phyloP scores from a whole-genome alignment of 352 stramenopile genomes.

The Blastocystis sp. region DNA sequence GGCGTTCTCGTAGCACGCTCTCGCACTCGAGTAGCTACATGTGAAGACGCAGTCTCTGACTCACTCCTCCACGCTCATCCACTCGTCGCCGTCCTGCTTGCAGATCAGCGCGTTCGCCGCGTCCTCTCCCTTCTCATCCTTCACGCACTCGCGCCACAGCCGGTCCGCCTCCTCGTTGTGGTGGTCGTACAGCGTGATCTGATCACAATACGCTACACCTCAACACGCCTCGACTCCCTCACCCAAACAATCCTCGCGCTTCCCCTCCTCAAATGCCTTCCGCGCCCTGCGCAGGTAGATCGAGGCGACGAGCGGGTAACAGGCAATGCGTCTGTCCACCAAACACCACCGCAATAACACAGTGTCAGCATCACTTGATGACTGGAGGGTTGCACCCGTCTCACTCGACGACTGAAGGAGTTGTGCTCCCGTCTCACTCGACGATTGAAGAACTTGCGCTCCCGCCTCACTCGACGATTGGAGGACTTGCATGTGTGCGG shows the following conservation, averaged over 20 bases:
- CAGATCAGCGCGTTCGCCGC: neutral
- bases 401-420: neutral
- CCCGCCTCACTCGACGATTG: neutral
- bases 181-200: neutral
- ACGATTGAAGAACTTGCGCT: too few relatives aligned
- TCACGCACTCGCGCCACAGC: neutral
- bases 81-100: conserved; percentile 7
- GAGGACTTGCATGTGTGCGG: neutral
- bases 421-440: neutral
- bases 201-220: neutral
- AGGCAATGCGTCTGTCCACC: neutral
- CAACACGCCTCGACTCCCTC: neutral
- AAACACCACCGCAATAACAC: neutral
- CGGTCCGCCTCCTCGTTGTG: neutral
- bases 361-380: neutral
- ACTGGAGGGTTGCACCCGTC: too few relatives aligned
- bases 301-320: neutral
- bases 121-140: neutral
- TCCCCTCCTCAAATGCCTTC: neutral
- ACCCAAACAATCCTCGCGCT: neutral
- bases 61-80: neutral
- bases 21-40: neutral
- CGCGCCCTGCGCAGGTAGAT: neutral
- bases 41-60: neutral
- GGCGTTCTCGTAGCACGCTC: neutral